Evolutionary conservation across 1,284 basidiomycete species (phyloP).

Genomic region (Amylostereum chailletii): DNA sequence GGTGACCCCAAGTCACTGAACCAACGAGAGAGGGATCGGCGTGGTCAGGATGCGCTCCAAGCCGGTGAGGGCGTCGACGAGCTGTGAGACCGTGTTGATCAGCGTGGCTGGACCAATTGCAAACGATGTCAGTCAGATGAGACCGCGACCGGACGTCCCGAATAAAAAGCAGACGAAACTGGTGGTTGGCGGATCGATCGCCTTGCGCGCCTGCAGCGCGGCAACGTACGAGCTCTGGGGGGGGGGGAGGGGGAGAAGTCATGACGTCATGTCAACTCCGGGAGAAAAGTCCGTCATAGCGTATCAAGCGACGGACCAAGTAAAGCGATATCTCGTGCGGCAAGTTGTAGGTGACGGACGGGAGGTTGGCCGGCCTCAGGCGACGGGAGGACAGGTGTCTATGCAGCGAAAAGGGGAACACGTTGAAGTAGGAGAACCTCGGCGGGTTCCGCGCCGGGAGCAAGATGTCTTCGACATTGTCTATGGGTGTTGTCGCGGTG

Average conservation of each 20-base stretch:
- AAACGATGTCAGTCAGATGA: background rate
- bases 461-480: slow-evolving; percentile 36
- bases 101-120: slow-evolving; percentile 38
- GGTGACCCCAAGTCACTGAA: background rate
- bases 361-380: slow-evolving; percentile 41
- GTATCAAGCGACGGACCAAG: slow-evolving; percentile 36
- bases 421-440: slow-evolving; percentile 51
- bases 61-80: slow-evolving; percentile 62
- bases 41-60: slow-evolving; percentile 73
- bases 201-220: slow-evolving; percentile 49
- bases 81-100: slow-evolving; percentile 39
- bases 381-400: slow-evolving; percentile 35
- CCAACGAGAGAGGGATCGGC: slow-evolving; percentile 72
- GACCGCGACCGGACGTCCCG: background rate
- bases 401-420: slow-evolving; percentile 64
- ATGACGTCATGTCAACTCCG: too few species aligned
- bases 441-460: slow-evolving; percentile 55
- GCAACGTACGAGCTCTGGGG: slow-evolving; percentile 57
- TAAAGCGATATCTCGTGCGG: slow-evolving; percentile 71
- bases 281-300: background rate
- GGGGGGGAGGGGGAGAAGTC: too few species aligned
- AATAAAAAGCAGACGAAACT: slow-evolving; percentile 30
- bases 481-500: too few species aligned
- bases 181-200: slow-evolving; percentile 55
- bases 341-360: slow-evolving; percentile 50